phyloP scores from a whole-genome alignment of 1,139 yeast genomes.

The Kodamaea arcana region DNA sequence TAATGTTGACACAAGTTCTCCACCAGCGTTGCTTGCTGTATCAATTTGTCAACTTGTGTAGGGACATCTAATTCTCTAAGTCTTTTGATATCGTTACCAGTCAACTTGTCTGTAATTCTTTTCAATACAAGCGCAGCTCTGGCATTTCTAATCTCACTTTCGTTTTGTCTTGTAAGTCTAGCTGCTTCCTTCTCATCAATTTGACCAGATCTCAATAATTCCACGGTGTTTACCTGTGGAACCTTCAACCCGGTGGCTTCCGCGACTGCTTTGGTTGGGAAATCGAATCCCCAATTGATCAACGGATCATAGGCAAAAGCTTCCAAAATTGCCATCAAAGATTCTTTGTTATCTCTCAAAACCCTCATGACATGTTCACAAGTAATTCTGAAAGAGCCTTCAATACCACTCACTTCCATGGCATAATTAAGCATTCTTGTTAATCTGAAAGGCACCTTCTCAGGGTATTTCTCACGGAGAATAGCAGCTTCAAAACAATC shows the following conservation, averaged over 20 bases:
- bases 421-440: slow-evolving; percentile 97
- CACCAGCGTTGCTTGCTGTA: slow-evolving; percentile 94
- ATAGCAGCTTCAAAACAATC: slow-evolving; percentile 99
- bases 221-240: slow-evolving; percentile 63
- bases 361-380: slow-evolving; percentile 98
- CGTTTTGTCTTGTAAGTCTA: slow-evolving; percentile 67
- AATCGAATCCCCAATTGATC: slow-evolving; percentile 97
- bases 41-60: slow-evolving; percentile 87
- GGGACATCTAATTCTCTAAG: slow-evolving; percentile 71
- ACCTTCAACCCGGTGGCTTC: slow-evolving; percentile 69
- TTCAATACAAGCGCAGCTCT: slow-evolving; percentile 88
- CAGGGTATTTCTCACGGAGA: slow-evolving; percentile 93
- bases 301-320: slow-evolving; percentile 98
- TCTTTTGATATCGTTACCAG: slow-evolving; percentile 88
- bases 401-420: slow-evolving; percentile 98
- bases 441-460: slow-evolving; percentile 93
- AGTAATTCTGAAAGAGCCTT: slow-evolving; percentile 93
- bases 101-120: slow-evolving; percentile 85
- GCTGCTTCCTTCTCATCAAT: slow-evolving; percentile 75
- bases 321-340: slow-evolving; percentile 95
- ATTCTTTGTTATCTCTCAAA: slow-evolving; percentile 87
- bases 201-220: slow-evolving; percentile 65
- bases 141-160: slow-evolving; percentile 78
- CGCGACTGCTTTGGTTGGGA: slow-evolving; percentile 76
- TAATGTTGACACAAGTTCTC: slow-evolving; percentile 95